phyloP scores from a whole-genome alignment of 1,139 yeast genomes.

The Candida sanyaensis region DNA sequence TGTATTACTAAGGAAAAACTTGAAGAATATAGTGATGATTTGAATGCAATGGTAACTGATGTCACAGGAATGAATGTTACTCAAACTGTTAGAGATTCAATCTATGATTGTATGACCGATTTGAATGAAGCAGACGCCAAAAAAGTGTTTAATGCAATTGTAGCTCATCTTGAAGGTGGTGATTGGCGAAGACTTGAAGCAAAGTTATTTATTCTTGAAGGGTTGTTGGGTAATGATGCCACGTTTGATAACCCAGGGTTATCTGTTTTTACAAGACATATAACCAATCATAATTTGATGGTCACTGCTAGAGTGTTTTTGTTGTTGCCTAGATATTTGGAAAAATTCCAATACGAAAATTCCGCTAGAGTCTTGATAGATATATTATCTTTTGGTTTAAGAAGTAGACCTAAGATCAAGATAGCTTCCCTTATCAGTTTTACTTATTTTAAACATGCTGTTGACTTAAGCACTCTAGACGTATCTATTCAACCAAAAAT shows the following conservation, averaged over 20 bases:
- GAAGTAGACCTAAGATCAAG: constrained; percentile 23
- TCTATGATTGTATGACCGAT: constrained; percentile 51
- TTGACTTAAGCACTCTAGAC: constrained; percentile 32
- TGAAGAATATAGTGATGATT: constrained; percentile 49
- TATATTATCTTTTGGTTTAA: constrained; percentile 29
- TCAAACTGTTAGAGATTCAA: constrained; percentile 52
- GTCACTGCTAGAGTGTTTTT: constrained; percentile 49
- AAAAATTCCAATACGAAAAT: constrained; percentile 46
- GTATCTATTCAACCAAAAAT: constrained; percentile 26
- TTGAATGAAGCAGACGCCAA: constrained; percentile 38
- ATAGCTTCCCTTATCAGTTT: constrained; percentile 54
- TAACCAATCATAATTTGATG: constrained; percentile 25
- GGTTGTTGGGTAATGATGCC: constrained; percentile 45
- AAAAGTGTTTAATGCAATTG: constrained; percentile 24
- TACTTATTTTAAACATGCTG: constrained; percentile 53
- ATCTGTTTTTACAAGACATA: constrained; percentile 20
- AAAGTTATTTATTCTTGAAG: constrained; percentile 38
- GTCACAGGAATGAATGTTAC: constrained; percentile 65
- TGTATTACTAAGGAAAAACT: constrained; percentile 27
- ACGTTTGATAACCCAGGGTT: constrained; percentile 26
- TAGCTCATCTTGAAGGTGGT: constrained; percentile 16
- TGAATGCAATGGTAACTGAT: constrained; percentile 69
- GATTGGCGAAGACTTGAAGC: constrained; percentile 39
- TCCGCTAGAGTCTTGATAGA: constrained; percentile 37
- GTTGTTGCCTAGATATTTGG: constrained; percentile 57